phyloP scores from a whole-genome alignment of 2,329 filamentous ascomycete species.

The Sclerotinia glacialis region DNA sequence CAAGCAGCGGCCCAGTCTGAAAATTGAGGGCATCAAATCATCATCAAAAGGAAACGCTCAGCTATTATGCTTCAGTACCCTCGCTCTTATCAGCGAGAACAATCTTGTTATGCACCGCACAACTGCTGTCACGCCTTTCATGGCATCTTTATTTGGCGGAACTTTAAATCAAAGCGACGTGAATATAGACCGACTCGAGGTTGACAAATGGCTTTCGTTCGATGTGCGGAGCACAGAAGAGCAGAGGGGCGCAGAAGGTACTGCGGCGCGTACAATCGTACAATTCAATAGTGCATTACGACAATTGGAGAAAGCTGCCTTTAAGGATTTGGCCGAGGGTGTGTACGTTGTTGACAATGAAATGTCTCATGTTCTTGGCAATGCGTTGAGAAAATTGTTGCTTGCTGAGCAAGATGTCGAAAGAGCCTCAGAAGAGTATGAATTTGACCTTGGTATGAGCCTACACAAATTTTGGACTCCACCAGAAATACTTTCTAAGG shows the following conservation, averaged over 20 bases:
- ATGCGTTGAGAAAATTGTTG: neutral
- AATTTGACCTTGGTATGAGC: neutral
- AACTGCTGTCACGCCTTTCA: constrained; percentile 21
- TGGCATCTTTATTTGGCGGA: constrained; percentile 19
- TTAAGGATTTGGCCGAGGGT: neutral
- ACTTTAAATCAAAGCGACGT: neutral
- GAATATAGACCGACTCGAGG: neutral
- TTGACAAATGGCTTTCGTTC: constrained; percentile 20
- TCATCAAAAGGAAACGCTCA: neutral
- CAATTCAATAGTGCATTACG: constrained; percentile 1
- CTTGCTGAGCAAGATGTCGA: neutral
- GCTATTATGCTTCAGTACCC: neutral
- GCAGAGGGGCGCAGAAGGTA: neutral
- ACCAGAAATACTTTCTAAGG: neutral
- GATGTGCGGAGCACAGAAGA: neutral
- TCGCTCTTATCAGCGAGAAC: neutral
- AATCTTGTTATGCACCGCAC: constrained; percentile 14
- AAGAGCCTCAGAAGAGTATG: neutral
- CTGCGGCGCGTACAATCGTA: constrained; percentile 6
- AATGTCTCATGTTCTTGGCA: neutral
- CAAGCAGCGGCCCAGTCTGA: neutral
- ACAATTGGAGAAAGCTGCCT: neutral
- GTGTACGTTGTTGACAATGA: constrained; percentile 3
- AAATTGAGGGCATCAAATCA: neutral
- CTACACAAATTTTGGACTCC: neutral